Evolutionary conservation across 192 early-diverging fungal genomes (phyloP), one percentile per base, ranked within the genome.

Genomic region (Coemansia sp.): DNA sequence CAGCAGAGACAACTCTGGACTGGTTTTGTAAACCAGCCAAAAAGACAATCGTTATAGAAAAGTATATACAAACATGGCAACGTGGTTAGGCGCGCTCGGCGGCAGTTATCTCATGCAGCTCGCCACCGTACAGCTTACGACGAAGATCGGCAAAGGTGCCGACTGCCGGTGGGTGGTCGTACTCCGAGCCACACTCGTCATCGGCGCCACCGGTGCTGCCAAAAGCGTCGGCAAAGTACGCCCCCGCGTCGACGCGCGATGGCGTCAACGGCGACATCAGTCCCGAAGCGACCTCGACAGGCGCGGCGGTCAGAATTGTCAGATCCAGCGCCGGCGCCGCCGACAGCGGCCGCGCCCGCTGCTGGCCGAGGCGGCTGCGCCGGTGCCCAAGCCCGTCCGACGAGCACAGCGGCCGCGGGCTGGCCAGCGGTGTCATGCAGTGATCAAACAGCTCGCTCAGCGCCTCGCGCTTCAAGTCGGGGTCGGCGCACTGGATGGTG

Each of bases 371-470:
- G 23, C 23, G 21, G n/a, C n/a, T 45, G 56, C 36, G 34, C 14
- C 27, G 23, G 23, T 39, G 25, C 35, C 23, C 34, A 35, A 40
- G 27, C 3, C 42, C 25, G 42, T 22, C 25, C 25, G 42, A 44
- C n/a, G 53, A 29, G 26, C 40, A 43, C 29, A 31, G 53, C 20
- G 42, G 31, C 19, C 41, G 50, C 48, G 35, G n/a, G 34, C 35
- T 41, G 19, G 28, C 41, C 11, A 74, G 58, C 9, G 70, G 70
- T 19, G 65, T 63, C 72, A 75, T 75, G 45, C 72, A 75, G 62
- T 75, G 65, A 55, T 75, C 72, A n/a, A 75, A 75, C 23, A 75
- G 58, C 65, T 75, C 72, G 58, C 72, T 68, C 9, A 75, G 61
- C 10, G 72, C 72, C 50, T 64, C 72, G 51, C 65, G 72, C 51